Percentiles rank a stretch among this genome's conserved stretches.
phyloP scores from a whole-genome alignment of 106 monocot species.

The Apostasia shenzhenica region DNA sequence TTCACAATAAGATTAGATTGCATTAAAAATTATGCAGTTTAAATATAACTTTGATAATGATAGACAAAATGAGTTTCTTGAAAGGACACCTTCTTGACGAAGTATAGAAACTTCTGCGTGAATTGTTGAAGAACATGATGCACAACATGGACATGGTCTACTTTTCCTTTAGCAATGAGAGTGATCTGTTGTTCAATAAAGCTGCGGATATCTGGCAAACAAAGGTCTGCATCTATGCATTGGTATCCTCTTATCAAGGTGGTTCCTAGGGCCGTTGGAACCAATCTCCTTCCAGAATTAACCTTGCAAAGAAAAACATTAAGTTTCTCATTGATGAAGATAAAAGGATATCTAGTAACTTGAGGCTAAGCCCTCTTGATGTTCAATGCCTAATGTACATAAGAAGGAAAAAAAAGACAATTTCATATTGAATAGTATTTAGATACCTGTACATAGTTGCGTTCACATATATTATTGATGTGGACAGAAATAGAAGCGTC shows the following conservation, averaged over 20 bases:
- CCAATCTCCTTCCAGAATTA: conserved; percentile 84
- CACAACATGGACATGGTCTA: conserved; percentile 62
- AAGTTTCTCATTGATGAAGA: not conserved
- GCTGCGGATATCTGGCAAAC: conserved; percentile 90
- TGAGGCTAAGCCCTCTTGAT: not conserved
- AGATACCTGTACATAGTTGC: conserved; percentile 94
- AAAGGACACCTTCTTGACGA: conserved; percentile 71
- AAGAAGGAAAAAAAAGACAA: not conserved
- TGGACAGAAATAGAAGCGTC: conserved; percentile 96
- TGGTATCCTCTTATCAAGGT: conserved; percentile 97
- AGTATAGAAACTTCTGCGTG: conserved; percentile 73
- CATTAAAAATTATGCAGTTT: too few relatives aligned
- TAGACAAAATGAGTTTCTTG: not conserved
- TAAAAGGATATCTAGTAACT: not conserved
- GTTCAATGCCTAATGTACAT: not conserved
- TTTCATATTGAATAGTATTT: not conserved
- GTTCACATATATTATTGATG: conserved; percentile 92
- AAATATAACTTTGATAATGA: not conserved
- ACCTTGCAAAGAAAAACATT: conserved; percentile 44
- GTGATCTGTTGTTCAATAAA: conserved; percentile 99
- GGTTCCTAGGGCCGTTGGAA: conserved; percentile 76
- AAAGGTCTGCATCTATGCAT: conserved; percentile 88
- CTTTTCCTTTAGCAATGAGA: conserved; percentile 86
- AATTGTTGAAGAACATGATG: conserved; percentile 84
- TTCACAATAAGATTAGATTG: too few relatives aligned